Conservation (phyloP, 2,329 filamentous ascomycete species). For the Rutstroemia sp. region DNA sequence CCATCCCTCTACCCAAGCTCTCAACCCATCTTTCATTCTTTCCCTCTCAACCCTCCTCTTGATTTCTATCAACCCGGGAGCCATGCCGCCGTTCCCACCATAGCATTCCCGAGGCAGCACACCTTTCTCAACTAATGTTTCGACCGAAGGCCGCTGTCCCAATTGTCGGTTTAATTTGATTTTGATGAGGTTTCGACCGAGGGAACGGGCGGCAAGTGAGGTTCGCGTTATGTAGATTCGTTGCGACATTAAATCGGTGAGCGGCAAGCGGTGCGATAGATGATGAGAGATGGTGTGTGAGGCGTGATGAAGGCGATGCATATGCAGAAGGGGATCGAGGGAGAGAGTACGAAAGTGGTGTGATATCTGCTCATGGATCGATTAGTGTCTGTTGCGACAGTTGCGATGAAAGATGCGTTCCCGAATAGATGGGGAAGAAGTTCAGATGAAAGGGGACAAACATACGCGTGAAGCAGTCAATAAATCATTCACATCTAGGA, state of each 20-base stretch:
- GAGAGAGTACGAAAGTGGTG: conserved; percentile 56
- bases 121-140: conserved; percentile 52
- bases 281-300: conserved; percentile 47
- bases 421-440: no score
- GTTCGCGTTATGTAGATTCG: conserved; percentile 62
- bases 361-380: conserved; percentile 21
- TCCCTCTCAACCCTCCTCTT: conserved; percentile 59
- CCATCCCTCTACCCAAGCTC: conserved; percentile 52
- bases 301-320: conserved; percentile 50
- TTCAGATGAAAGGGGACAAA: not conserved
- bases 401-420: not conserved
- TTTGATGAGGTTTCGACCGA: conserved; percentile 54
- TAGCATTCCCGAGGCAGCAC: conserved; percentile 61
- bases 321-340: conserved; percentile 58
- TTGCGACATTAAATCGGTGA: conserved; percentile 53
- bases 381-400: not conserved
- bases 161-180: conserved; percentile 59
- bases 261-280: conserved; percentile 50
- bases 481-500: conserved; percentile 38
- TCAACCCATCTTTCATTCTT: conserved; percentile 57
- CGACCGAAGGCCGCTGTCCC: conserved; percentile 49
- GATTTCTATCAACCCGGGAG: conserved; percentile 54
- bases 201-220: conserved; percentile 53
- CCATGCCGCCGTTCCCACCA: conserved; percentile 32
- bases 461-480: conserved; percentile 5